These are phyloP conservation scores for Betula pendula DNA, from an alignment of 306 rosid genomes.

Conservation along the genomic window DNA sequence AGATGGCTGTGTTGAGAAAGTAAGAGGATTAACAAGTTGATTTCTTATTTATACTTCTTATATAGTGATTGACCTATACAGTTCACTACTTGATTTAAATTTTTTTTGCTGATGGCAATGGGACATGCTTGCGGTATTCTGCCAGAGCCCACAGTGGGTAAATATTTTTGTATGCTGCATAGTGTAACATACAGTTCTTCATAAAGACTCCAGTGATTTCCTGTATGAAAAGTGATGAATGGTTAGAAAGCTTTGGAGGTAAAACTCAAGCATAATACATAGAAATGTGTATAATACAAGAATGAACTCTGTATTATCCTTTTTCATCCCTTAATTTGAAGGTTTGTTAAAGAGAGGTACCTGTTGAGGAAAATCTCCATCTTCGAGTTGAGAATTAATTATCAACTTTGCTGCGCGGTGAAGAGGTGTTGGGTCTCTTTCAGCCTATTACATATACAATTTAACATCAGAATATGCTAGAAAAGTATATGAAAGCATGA, in stretches of 20 bases:
- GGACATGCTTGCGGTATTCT: conserved; percentile 60
- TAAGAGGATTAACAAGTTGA: too few relatives aligned
- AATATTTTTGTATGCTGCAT: conserved; percentile 63
- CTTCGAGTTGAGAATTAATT: conserved; percentile 58
- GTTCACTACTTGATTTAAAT: too few relatives aligned
- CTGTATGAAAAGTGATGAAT: conserved; percentile 2
- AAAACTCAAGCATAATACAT: neutral
- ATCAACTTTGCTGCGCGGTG: conserved; percentile 55
- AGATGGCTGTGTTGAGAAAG: too few relatives aligned
- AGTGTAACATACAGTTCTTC: conserved; percentile 67
- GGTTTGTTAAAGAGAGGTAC: conserved; percentile 21
- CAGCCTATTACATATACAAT: conserved; percentile 31
- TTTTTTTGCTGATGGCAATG: conserved; percentile 40
- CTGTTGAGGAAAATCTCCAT: conserved; percentile 76
- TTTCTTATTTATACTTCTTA: too few relatives aligned
- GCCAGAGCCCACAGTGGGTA: conserved; percentile 77
- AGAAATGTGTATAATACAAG: too few relatives aligned
- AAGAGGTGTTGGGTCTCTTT: conserved; percentile 59
- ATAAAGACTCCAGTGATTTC: conserved; percentile 60
- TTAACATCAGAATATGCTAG: neutral
- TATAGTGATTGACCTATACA: too few relatives aligned
- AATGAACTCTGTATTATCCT: too few relatives aligned
- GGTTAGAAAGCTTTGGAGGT: neutral
- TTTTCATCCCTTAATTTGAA: neutral
- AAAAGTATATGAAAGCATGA: too few relatives aligned